Evolutionary conservation across 2,329 filamentous ascomycete species (phyloP), one percentile per base, ranked within the genome.

Genomic region (Ambrosiella beaveri): DNA sequence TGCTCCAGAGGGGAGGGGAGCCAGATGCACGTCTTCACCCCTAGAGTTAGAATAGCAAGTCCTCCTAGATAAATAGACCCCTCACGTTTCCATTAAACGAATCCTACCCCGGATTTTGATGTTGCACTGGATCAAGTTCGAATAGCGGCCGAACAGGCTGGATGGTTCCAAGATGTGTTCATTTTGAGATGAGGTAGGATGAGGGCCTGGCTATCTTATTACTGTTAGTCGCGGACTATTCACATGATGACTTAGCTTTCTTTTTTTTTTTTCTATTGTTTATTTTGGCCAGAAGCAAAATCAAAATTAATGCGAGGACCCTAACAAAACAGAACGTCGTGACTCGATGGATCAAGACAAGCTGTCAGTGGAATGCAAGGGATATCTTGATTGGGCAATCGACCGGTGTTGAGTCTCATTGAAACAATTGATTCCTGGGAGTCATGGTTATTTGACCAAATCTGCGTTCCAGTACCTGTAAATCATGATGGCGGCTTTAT

Each of bases 1-100:
- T 27, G 2, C 27, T 27, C 27, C 27, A 4, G 39, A n/a, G 39
- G 39, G 39, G 39, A n/a, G 39, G 39, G 11, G 39, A 6, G 39
- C 39, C 3, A 11, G 11, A 12, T 41, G 39, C 39, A 12, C 11
- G 39, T 41, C 11, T 11, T 51, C 47, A 51, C 36, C 47, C 47
- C 47, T 51, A 36, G 11, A 11, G 12, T 51, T 7, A 37, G 15
- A 11, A 11, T 3, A 51, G 44, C 40, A 3, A 19, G 12, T 9
- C 35, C 38, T 56, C 58, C 58, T 59, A 56, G 27, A 57, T 45
- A 59, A 27, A 59, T 53, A 59, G 53, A 56, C 53, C 52, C 58
- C 45, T 53, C 58, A 36, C 45, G 54, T 51, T 51, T 36, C 13
- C 47, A 51, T 27, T 51, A 51, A 19, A 51, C 35, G 37, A 47